A percentile compares a stretch with the other conserved stretches of the same genome.
Evolutionary conservation across 306 rosid genomes (phyloP).

Genomic region (Dryas alaskensis): DNA sequence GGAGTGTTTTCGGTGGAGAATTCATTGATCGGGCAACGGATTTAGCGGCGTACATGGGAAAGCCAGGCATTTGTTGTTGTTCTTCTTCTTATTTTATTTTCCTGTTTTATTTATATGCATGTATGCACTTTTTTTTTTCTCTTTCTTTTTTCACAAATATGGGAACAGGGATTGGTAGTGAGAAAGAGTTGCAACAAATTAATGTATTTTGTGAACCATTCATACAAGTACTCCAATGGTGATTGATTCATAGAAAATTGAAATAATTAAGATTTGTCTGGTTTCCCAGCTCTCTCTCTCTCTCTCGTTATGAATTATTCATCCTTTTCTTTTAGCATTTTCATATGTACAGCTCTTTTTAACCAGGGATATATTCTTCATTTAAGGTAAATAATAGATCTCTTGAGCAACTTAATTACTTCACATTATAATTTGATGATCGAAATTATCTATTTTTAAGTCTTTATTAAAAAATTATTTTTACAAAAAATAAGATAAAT

Average conservation of each 20-base stretch:
- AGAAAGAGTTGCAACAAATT: conserved; percentile 19
- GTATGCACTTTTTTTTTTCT: conserved; percentile 4
- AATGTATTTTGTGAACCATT: conserved; percentile 35
- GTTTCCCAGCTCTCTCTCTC: conserved; percentile 39
- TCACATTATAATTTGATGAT: too few species aligned
- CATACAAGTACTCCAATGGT: conserved; percentile 27
- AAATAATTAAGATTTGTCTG: conserved; percentile 47
- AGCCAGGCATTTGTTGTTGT: conserved; percentile 78
- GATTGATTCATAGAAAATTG: conserved; percentile 21
- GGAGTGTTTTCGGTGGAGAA: conserved; percentile 39
- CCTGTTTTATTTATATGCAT: background rate
- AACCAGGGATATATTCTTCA: too few species aligned
- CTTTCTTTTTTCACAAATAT: conserved; percentile 15
- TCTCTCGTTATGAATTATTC: background rate
- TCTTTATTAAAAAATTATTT: too few species aligned
- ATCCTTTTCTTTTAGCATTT: background rate
- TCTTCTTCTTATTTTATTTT: conserved; percentile 14
- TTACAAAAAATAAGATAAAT: too few species aligned
- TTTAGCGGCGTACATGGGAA: conserved; percentile 85
- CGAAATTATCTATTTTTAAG: too few species aligned
- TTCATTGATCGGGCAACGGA: conserved; percentile 31
- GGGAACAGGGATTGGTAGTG: conserved; percentile 21
- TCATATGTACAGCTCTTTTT: too few species aligned
- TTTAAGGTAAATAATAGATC: too few species aligned
- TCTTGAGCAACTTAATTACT: too few species aligned